Percentiles rank a stretch among this genome's conserved stretches.
Evolutionary conservation across 371 early-diverging fungal species (phyloP).

Genomic region (Syncephalastrum sp.): DNA sequence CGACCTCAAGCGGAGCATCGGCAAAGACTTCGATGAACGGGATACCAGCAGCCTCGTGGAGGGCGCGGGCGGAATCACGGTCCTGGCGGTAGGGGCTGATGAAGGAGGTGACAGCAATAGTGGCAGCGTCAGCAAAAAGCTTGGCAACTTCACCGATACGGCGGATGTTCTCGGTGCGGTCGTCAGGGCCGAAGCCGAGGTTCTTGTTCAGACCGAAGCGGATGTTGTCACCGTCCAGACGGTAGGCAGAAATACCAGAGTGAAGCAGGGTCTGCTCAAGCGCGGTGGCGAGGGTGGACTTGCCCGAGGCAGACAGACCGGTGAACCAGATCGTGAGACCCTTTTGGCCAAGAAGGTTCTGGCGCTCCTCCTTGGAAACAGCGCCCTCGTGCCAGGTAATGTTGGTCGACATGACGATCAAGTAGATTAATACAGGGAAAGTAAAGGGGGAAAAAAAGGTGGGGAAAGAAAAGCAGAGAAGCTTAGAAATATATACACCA

Average conservation of each 20-base stretch:
- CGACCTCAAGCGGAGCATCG: constrained; percentile 85
- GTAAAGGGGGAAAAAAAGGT: not conserved
- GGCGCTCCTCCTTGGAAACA: constrained; percentile 76
- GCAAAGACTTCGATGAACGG: constrained; percentile 85
- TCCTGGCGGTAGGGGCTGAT: constrained; percentile 88
- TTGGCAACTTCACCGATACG: constrained; percentile 90
- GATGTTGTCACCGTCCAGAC: constrained; percentile 95
- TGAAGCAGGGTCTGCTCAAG: constrained; percentile 86
- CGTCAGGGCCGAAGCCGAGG: constrained; percentile 87
- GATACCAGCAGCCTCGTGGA: constrained; percentile 75
- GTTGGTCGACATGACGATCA: constrained; percentile 66
- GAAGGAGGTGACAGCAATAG: constrained; percentile 85
- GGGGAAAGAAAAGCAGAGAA: not conserved
- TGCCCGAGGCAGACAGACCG: constrained; percentile 93
- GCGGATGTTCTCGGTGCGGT: constrained; percentile 92
- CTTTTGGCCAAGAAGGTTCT: constrained; percentile 71
- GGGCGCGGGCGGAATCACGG: constrained; percentile 75
- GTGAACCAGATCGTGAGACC: constrained; percentile 93
- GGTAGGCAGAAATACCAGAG: constrained; percentile 71
- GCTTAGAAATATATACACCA: not conserved
- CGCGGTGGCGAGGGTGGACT: constrained; percentile 89
- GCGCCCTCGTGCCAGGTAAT: constrained; percentile 90
- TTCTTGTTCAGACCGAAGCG: constrained; percentile 95
- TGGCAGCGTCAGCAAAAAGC: constrained; percentile 84
- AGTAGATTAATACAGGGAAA: not conserved